Evolutionary conservation across 192 early-diverging fungal genomes (phyloP), one percentile per base, ranked within the genome.

Genomic region (Coemansia guatemalensis): DNA sequence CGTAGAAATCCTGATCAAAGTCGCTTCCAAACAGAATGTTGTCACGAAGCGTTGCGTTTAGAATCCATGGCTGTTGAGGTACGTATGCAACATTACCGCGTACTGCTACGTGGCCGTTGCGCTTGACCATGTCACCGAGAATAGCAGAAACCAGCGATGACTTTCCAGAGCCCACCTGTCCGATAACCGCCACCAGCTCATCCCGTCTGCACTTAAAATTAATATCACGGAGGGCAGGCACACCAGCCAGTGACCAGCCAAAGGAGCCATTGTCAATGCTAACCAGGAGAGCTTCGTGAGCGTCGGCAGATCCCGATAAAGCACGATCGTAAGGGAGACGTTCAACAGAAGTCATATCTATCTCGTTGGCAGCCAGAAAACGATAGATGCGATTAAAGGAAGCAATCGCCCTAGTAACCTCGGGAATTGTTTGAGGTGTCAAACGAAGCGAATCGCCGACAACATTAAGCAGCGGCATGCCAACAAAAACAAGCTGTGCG

Each of bases 391-490:
- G n/a, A n/a, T n/a, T n/a, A n/a, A n/a, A n/a, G 41, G 41, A 7
- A 44, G 17, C 17, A 7, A 44, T 44, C 41, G 41, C 7, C 8
- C 17, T 17, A 17, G 8, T 7, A 17, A 44, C 7, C 41, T 17
- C n/a, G n/a, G n/a, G 91, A 32, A 90, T 85, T 48, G 85, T 64
- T 53, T 97, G 83, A 52, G 97, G 95, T 79, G 93, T 95, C 68
- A 90, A 90, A 22, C 97, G 75, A 54, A 96, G 80, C 22, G n/a
- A n/a, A n/a, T n/a, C n/a, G n/a, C n/a, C n/a, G n/a, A n/a, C n/a
- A n/a, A n/a, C n/a, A 74, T 97, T 97, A 84, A 99, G 96, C 9
- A 99, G 82, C 1, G 94, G 82, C 55, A 99, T 81, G 3, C 92
- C 87, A 2, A 94, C 93, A 73, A 97, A 97, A 0, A 92, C 90